Percentiles rank a stretch among this genome's conserved stretches.
Evolutionary conservation across 2,329 filamentous ascomycete genomes (phyloP).

Genomic region (Claviceps sp.): DNA sequence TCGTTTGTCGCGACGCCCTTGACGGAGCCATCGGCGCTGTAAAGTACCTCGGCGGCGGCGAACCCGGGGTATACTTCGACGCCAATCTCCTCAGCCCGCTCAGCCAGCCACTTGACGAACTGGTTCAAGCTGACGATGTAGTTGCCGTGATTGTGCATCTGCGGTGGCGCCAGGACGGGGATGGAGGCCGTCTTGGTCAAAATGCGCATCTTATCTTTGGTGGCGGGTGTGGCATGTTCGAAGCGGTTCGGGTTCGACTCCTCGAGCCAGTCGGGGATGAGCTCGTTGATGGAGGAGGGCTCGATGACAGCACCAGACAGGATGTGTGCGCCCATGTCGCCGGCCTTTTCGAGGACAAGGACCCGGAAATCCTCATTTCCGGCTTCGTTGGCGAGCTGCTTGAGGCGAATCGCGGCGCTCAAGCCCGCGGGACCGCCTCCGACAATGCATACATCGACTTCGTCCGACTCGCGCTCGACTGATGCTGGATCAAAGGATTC

Average conservation of each 20-base stretch:
- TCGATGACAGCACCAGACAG: conserved; percentile 92
- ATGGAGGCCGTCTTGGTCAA: conserved; percentile 69
- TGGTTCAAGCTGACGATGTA: conserved; percentile 95
- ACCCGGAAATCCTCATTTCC: conserved; percentile 95
- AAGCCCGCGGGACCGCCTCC: conserved; percentile 92
- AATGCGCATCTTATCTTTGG: conserved; percentile 81
- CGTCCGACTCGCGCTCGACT: conserved; percentile 77
- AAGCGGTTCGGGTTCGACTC: conserved; percentile 83
- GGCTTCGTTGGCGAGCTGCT: conserved; percentile 87
- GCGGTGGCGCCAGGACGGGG: conserved; percentile 76
- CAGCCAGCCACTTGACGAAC: conserved; percentile 88
- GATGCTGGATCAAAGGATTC: conserved; percentile 51
- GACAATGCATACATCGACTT: conserved; percentile 94
- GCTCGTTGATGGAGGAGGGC: conserved; percentile 73
- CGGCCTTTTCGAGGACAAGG: conserved; percentile 84
- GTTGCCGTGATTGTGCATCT: conserved; percentile 98
- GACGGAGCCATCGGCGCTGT: conserved; percentile 74
- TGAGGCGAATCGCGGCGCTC: conserved; percentile 82
- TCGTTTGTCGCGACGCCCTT: conserved; percentile 94
- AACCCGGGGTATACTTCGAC: conserved; percentile 96
- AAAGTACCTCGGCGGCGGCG: conserved; percentile 84
- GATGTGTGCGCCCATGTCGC: conserved; percentile 88
- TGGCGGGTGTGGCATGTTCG: conserved; percentile 73
- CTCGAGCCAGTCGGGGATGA: conserved; percentile 86
- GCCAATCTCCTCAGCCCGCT: conserved; percentile 89